Percentiles rank a stretch among this genome's conserved stretches.
phyloP scores from a whole-genome alignment of 2,329 filamentous ascomycete genomes.

The Diaporthe batatas region DNA sequence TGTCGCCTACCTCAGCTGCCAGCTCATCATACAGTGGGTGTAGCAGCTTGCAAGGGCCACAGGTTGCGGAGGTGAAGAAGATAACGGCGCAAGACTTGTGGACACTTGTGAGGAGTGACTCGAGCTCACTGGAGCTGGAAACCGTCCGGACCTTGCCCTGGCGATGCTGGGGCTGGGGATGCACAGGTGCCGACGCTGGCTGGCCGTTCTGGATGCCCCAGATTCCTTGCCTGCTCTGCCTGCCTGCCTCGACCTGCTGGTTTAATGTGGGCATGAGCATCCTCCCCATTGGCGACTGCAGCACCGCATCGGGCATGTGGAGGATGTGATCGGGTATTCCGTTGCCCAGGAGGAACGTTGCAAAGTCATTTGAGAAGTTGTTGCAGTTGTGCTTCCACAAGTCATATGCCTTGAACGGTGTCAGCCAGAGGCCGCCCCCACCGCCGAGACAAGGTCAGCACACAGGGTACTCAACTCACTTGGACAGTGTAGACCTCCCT shows the following conservation, averaged over 20 bases:
- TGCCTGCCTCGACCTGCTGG: slow-evolving; percentile 63
- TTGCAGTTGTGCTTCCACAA: slow-evolving; percentile 95
- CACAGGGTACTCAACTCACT: slow-evolving; percentile 61
- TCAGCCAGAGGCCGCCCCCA: not conserved
- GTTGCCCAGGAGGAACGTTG: slow-evolving; percentile 88
- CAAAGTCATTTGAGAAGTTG: slow-evolving; percentile 94
- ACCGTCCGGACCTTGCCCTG: slow-evolving; percentile 71
- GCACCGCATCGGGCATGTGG: slow-evolving; percentile 85
- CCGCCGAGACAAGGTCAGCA: not conserved
- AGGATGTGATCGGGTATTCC: slow-evolving; percentile 90
- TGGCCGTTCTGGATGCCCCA: slow-evolving; percentile 61
- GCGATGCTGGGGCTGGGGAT: slow-evolving; percentile 45
- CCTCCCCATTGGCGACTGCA: slow-evolving; percentile 87
- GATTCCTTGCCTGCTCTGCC: slow-evolving; percentile 59
- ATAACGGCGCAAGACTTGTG: slow-evolving; percentile 80
- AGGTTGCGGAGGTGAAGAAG: slow-evolving; percentile 93
- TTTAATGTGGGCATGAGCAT: slow-evolving; percentile 83
- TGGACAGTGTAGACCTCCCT: slow-evolving; percentile 85
- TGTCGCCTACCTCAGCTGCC: slow-evolving; percentile 77
- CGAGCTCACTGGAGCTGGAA: slow-evolving; percentile 69
- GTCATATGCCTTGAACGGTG: slow-evolving; percentile 79
- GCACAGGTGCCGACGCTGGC: slow-evolving; percentile 43
- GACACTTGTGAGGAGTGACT: slow-evolving; percentile 71
- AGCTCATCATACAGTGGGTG: slow-evolving; percentile 87
- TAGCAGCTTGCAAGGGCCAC: slow-evolving; percentile 84